Evolutionary conservation across 164 flowering plant species (phyloP).

Genomic region (Litsea cubeba): DNA sequence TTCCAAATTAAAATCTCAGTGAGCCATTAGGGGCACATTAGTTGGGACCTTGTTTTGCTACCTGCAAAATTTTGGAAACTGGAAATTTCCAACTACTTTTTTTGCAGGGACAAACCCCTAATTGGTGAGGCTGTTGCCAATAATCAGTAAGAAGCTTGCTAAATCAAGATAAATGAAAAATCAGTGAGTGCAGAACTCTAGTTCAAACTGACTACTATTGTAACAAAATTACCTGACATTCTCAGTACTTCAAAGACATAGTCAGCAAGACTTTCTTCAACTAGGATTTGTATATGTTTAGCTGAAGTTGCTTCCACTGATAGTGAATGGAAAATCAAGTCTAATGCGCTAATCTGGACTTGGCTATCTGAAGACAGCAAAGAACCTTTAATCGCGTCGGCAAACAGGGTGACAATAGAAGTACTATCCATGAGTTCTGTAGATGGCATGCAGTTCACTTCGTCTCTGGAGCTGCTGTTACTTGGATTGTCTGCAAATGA

Average conservation of each 20-base stretch:
- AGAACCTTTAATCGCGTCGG: constrained; percentile 93
- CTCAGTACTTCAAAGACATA: constrained; percentile 84
- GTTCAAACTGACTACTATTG: not conserved
- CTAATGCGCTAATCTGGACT: constrained; percentile 70
- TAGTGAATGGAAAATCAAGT: constrained; percentile 55
- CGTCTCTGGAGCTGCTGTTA: constrained; percentile 27
- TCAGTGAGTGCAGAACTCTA: not conserved
- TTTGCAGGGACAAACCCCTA: not conserved
- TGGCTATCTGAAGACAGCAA: constrained; percentile 76
- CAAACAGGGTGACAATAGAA: constrained; percentile 50
- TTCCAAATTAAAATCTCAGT: not conserved
- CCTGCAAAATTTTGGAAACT: not conserved
- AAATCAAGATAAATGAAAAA: not conserved
- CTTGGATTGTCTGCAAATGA: constrained; percentile 26
- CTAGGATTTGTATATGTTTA: constrained; percentile 41
- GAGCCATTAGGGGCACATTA: not conserved
- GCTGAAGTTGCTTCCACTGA: constrained; percentile 33
- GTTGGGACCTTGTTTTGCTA: not conserved
- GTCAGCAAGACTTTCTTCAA: constrained; percentile 82
- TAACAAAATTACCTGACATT: constrained; percentile 56
- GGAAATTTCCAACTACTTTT: too few relatives aligned
- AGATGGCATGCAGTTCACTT: constrained; percentile 40
- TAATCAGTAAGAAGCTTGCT: not conserved
- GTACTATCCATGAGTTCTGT: constrained; percentile 28
- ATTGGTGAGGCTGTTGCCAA: not conserved